Evolutionary conservation across 2,329 filamentous ascomycete genomes (phyloP).

Genomic region (Lizonia empirigonia): DNA sequence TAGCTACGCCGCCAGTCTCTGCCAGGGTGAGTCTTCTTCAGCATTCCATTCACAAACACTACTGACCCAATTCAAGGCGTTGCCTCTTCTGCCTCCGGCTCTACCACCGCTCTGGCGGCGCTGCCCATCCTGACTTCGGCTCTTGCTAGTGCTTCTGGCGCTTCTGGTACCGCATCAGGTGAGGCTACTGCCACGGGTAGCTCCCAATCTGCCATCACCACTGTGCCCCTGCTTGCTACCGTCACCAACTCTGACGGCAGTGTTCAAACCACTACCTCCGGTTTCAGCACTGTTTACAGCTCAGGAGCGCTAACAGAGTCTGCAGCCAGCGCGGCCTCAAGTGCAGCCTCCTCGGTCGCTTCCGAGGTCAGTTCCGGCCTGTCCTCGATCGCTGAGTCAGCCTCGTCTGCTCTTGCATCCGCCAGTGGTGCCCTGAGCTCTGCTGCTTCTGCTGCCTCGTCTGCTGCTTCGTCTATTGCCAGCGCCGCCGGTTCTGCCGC

Average conservation of each 20-base stretch:
- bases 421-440: slow-evolving; percentile 15
- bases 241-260: slow-evolving; percentile 29
- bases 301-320: slow-evolving; percentile 18
- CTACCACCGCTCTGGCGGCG: slow-evolving; percentile 23
- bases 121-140: slow-evolving; percentile 34
- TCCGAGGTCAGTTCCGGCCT: slow-evolving; percentile 15
- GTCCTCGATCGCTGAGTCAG: slow-evolving; percentile 12
- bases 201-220: slow-evolving; percentile 23
- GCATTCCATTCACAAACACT: neutral
- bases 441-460: slow-evolving; percentile 15
- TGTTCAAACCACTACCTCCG: slow-evolving; percentile 31
- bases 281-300: slow-evolving; percentile 30
- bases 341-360: slow-evolving; percentile 20
- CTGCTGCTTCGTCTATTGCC: slow-evolving; percentile 11
- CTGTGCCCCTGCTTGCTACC: slow-evolving; percentile 27
- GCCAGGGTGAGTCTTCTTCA: slow-evolving; percentile 32
- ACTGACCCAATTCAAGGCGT: slow-evolving; percentile 6
- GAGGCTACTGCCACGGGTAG: slow-evolving; percentile 14
- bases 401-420: slow-evolving; percentile 21
- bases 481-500: slow-evolving; percentile 22
- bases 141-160: slow-evolving; percentile 10
- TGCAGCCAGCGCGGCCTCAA: slow-evolving; percentile 22
- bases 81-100: neutral
- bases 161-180: slow-evolving; percentile 16
- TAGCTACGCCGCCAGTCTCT: slow-evolving; percentile 42